A percentile compares a stretch with the other conserved stretches of the same genome.
phyloP scores from a whole-genome alignment of 1,284 basidiomycete genomes.

The Tilletia indica region DNA sequence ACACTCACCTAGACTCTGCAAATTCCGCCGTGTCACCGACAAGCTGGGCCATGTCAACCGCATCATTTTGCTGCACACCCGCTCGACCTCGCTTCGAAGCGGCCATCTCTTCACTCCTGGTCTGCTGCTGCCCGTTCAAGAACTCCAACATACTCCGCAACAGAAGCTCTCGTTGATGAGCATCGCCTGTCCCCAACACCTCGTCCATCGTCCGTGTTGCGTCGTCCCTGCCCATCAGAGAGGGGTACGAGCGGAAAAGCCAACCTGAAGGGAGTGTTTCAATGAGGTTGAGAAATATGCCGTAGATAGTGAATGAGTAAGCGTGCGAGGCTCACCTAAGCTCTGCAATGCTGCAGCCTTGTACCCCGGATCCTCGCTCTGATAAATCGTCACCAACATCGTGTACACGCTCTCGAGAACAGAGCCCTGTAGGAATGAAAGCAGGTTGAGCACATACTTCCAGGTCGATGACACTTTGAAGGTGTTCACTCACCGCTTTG shows the following conservation, averaged over 20 bases:
- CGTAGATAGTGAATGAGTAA: too few species aligned
- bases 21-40: slow-evolving; percentile 91
- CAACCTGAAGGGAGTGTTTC: slow-evolving; percentile 57
- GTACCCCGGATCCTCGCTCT: slow-evolving; percentile 64
- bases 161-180: slow-evolving; percentile 71
- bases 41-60: slow-evolving; percentile 72
- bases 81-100: slow-evolving; percentile 18
- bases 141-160: slow-evolving; percentile 81
- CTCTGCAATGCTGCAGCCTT: slow-evolving; percentile 72
- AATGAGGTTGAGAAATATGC: background rate
- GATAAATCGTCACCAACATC: slow-evolving; percentile 70
- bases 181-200: slow-evolving; percentile 71
- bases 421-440: slow-evolving; percentile 66
- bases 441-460: slow-evolving; percentile 60
- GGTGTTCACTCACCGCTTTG: background rate
- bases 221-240: slow-evolving; percentile 74
- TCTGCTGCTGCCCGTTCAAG: slow-evolving; percentile 33
- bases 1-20: slow-evolving; percentile 79
- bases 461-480: background rate
- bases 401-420: slow-evolving; percentile 79
- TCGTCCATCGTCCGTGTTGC: slow-evolving; percentile 83
- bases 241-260: slow-evolving; percentile 86
- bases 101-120: slow-evolving; percentile 28
- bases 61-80: background rate
- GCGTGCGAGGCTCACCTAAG: slow-evolving; percentile 60